These are phyloP conservation scores for Epichloe festucae DNA, from an alignment of 2,329 filamentous ascomycete species.

Conservation along the genomic window DNA sequence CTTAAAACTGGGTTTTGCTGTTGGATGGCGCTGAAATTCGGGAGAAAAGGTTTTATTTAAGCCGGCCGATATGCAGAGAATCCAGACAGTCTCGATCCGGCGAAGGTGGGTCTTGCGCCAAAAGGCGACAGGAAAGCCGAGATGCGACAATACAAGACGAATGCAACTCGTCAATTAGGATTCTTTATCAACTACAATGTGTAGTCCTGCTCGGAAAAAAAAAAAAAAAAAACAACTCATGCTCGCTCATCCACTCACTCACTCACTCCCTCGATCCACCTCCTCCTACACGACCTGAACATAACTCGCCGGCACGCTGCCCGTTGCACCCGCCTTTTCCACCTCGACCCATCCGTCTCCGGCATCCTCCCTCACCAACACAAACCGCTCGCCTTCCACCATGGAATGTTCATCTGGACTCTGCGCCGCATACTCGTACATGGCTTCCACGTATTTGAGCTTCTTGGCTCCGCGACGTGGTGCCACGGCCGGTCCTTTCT, in stretches of 20 bases:
- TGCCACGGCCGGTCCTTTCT: slow-evolving; percentile 84
- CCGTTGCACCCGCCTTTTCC: slow-evolving; percentile 74
- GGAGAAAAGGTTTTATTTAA: neutral
- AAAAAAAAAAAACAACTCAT: neutral
- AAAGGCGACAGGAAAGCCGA: no score
- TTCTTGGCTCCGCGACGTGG: slow-evolving; percentile 87
- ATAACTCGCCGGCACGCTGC: slow-evolving; percentile 90
- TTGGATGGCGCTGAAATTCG: no score
- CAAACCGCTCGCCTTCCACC: slow-evolving; percentile 80
- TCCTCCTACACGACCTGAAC: slow-evolving; percentile 54
- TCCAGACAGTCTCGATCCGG: neutral
- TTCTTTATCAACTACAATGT: neutral
- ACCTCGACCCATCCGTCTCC: slow-evolving; percentile 97
- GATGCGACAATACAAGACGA: no score
- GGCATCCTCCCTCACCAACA: slow-evolving; percentile 73
- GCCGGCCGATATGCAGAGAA: neutral
- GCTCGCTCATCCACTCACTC: slow-evolving; percentile 7
- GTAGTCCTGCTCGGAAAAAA: neutral
- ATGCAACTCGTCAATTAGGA: neutral
- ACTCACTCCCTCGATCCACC: neutral
- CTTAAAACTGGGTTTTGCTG: no score
- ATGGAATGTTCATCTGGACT: slow-evolving; percentile 83
- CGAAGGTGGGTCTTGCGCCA: neutral
- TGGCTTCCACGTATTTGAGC: slow-evolving; percentile 78
- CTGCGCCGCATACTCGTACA: slow-evolving; percentile 84